Conservation (phyloP, 352 stramenopile genomes). For the Pythium myriotylum region DNA sequence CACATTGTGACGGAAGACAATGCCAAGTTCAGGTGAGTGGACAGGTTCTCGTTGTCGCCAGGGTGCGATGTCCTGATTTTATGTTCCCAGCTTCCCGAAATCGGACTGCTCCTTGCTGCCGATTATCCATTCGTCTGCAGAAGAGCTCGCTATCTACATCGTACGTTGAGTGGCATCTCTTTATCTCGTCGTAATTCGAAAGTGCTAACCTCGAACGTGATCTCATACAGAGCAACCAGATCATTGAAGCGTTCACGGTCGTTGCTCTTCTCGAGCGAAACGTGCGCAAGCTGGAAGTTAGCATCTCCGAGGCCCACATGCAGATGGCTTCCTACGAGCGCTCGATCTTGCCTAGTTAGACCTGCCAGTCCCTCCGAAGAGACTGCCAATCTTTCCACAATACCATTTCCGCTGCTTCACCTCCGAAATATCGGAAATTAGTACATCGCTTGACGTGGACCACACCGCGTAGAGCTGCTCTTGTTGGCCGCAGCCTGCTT, state of each 20-base stretch:
- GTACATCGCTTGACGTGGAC: conserved; percentile 5
- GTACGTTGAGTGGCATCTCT: conserved; percentile 61
- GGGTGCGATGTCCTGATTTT: no score
- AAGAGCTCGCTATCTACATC: conserved; percentile 96
- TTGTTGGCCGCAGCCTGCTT: conserved; percentile 9
- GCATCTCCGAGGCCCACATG: conserved; percentile 92
- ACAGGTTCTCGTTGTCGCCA: neutral
- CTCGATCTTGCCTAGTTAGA: conserved; percentile 44
- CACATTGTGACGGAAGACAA: conserved; percentile 94
- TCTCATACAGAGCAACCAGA: conserved; percentile 75
- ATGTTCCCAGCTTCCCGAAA: conserved; percentile 95
- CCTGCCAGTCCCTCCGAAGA: neutral
- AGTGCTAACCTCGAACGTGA: neutral
- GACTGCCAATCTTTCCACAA: neutral
- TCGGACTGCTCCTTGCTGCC: conserved; percentile 95
- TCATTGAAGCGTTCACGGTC: conserved; percentile 85
- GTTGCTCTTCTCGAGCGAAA: conserved; percentile 75
- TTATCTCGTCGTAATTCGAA: neutral
- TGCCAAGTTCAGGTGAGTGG: conserved; percentile 84
- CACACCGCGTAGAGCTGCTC: neutral
- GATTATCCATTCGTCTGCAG: conserved; percentile 96
- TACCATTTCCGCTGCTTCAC: conserved; percentile 2
- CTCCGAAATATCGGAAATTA: neutral
- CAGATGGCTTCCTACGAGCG: conserved; percentile 89
- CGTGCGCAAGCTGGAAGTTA: conserved; percentile 92